Evolutionary conservation across 2,329 filamentous ascomycete species (phyloP), one percentile per base, ranked within the genome.

Genomic region (Pseudopyrenochaeta lycopersici): DNA sequence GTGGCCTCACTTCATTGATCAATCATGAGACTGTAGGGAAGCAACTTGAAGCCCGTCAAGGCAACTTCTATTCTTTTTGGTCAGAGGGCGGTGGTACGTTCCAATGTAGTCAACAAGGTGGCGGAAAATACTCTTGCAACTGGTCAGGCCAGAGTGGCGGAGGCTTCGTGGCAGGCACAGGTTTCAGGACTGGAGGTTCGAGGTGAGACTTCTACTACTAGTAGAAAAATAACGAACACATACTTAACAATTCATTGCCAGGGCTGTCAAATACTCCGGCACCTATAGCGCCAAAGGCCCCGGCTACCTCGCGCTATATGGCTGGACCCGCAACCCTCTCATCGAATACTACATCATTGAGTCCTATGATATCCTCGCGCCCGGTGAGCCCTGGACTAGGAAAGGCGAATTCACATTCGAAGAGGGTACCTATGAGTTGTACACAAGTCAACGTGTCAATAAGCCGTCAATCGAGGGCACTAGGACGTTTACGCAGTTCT

Each of bases 341-440:
- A 75, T 85, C 61, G 84, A 85, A 58, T 85, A 85, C 75, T 86
- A 85, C 71, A 78, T 86, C 53, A 76, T 85, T 56, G 84, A 86
- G 56, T 73, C 75, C 9, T 81, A 78, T 60, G 81, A 79, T 39
- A 75, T 76, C 51, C 76, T 78, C 53, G 74, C 17, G 40, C 65
- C 32, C 78, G 76, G 4, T 66, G 73, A 54, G 30, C 43, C 46
- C 7, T 54, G 54, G 46, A 57, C 46, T 7, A 32, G 17, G 48
- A 80, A 80, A 57, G 84, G 83, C 17, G 80, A 78, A 45, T 77
- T 86, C 56, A 78, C 75, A 9, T 76, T 71, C 18, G 83, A 84
- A 30, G 84, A 83, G 40, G 78, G 78, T 10, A 79, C 76, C 1
- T 86, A 86, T 68, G 76, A 82, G 64, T 68, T 73, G n/a, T 77